Evolutionary conservation across 2,329 filamentous ascomycete species (phyloP).

Genomic region (Pestalotiopsis sp.): DNA sequence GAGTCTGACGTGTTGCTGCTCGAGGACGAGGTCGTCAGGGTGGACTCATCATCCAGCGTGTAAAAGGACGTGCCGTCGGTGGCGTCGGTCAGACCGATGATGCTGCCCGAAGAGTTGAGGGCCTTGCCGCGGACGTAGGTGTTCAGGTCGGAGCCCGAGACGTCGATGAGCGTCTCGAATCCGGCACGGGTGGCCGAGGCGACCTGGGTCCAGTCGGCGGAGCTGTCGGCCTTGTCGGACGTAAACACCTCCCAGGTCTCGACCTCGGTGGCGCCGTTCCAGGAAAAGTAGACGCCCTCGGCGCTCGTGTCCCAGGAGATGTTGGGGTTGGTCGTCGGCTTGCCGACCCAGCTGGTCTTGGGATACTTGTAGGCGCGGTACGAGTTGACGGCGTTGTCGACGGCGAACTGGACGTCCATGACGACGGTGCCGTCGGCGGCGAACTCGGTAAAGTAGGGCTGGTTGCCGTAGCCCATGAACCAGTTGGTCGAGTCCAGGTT

Average conservation of each 20-base stretch:
- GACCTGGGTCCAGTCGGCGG: conserved; percentile 8
- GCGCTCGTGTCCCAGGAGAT: conserved; percentile 12
- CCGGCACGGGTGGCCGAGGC: background rate
- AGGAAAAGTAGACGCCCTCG: conserved; percentile 38
- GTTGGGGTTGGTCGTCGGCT: conserved; percentile 21
- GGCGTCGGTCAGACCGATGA: conserved; percentile 5
- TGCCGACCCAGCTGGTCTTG: conserved; percentile 47
- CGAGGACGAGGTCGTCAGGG: background rate
- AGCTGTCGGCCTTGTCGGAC: conserved; percentile 3
- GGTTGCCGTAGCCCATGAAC: conserved; percentile 59
- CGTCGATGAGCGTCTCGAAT: conserved; percentile 3
- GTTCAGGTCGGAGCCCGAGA: conserved; percentile 3
- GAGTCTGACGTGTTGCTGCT: background rate
- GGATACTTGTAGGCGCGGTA: conserved; percentile 54
- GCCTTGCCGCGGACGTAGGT: conserved; percentile 8
- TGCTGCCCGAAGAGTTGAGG: background rate
- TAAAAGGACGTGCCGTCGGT: conserved; percentile 3
- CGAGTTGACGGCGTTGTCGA: conserved; percentile 41
- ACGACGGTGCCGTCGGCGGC: conserved; percentile 48
- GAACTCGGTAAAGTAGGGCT: conserved; percentile 50
- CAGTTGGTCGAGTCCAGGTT: conserved; percentile 52
- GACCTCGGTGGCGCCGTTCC: conserved; percentile 49
- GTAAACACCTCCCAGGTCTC: conserved; percentile 10
- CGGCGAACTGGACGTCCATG: conserved; percentile 45
- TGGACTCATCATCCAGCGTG: conserved; percentile 3